Evolutionary conservation across 176 grass and related monocot genomes (phyloP), one percentile per base, ranked within the genome.

Genomic region (Carex myosuroides): DNA sequence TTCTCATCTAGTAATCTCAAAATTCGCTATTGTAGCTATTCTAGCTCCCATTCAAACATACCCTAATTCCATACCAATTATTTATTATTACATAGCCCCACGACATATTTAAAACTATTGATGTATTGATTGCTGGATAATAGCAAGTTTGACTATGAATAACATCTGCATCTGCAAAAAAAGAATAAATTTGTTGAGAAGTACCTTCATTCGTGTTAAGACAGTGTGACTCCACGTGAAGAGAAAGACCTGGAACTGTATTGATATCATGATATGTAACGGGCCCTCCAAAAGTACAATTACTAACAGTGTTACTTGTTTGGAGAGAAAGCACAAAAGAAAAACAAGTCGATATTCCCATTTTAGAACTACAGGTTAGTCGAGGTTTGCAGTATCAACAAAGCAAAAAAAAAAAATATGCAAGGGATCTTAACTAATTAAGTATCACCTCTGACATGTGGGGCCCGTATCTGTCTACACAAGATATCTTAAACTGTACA

Each of bases 391-490:
- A 50, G 9, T 50, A 12, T 50, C 46, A 50, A 50, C 46, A 50
- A 50, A 50, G 46, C 9, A 50, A 50, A 50, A 50, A 48, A 39
- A 29, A 29, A 29, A 29, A 39, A 53, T 26, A 74, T 52, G 35
- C 67, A 70, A 70, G 14, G 41, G 35, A 44, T 77, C 24, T 77
- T 35, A 32, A 56, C 24, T 33, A 18, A 17, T 78, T 33, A 3
- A 56, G 60, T 81, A 81, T 4, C 13, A 29, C 8, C 10, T 13
- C 41, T 63, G 44, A 21, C 62, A 69, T 83, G 81, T 83, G 24
- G 48, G 81, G 64, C 81, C 61, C 81, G 62, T 83, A 83, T 83
- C 81, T 83, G 81, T 83, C 81, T 37, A 44, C 81, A 83, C 81
- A 83, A 53, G 64, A 67, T 63, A 10, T 66, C 81, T 83, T 83